Evolutionary conservation across 495 filamentous ascomycete species (phyloP), one percentile per base, ranked within the genome.

Genomic region (Aspergillus avenaceus): DNA sequence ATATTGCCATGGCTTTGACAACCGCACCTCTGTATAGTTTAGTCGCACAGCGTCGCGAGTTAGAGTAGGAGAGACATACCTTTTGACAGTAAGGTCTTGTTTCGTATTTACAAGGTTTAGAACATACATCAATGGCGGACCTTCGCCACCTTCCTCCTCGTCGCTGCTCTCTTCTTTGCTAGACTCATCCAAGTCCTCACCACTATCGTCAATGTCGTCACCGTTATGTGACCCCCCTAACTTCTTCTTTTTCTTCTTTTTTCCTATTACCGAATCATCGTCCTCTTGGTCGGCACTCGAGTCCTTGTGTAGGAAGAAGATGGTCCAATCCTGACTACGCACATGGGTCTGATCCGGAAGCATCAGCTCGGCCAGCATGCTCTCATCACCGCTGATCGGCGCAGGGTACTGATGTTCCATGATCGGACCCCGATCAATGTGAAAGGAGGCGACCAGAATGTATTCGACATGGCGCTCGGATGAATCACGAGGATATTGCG

Each of bases 1-100:
- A 98, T 55, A 98, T 97, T n/a, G 93, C 93, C 93, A 98, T 98
- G 2, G 93, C 91, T 69, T 97, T 98, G 24, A 97, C 91, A 24
- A 96, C 84, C 2, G 93, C 95, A 47, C 93, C 93, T 79, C 91
- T 88, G 48, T 26, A 56, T 37, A 48, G n/a, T 26, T 58, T 45
- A 61, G 48, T 29, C 31, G 41, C 42, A n/a, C 4, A 22, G 25
- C 3, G 12, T 18, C 8, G 5, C 18, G 8, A 47, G 12, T 12
- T 22, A 34, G 28, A 32, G 13, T 16, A 42, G 16, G 45, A 26
- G 21, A 22, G 47, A 53, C 68, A 49, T 71, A 86, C 84, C 85
- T 79, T 67, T 93, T 91, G 11, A 87, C 91, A 12, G 83, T 86
- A 59, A 87, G 88, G 68, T 97, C 93, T 59, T 93, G 89, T 68